These are phyloP conservation scores for Echinochloa phyllopogon DNA, from an alignment of 176 grass and related monocot species.

Conservation along the genomic window DNA sequence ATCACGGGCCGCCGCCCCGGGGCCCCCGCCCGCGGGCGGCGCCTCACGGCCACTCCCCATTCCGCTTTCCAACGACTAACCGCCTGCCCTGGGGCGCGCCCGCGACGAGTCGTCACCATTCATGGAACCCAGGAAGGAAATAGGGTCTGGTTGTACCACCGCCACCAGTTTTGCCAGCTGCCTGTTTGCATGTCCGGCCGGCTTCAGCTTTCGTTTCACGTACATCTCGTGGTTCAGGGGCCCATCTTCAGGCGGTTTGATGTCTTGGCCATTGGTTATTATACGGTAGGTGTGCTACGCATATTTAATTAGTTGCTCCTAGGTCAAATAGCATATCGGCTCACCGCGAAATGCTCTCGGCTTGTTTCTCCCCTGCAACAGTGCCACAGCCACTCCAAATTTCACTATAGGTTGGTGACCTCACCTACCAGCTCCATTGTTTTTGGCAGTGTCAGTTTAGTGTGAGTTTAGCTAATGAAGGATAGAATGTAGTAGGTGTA, in stretches of 20 bases:
- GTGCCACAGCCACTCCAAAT: neutral
- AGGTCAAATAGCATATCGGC: neutral
- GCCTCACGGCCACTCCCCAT: slow-evolving; percentile 12
- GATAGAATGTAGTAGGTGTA: too few relatives aligned
- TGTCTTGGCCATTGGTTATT: neutral
- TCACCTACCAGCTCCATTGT: too few relatives aligned
- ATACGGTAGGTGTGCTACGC: neutral
- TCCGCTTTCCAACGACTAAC: neutral
- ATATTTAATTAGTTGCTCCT: neutral
- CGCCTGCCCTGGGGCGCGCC: neutral
- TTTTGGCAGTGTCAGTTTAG: too few relatives aligned
- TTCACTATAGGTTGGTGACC: neutral
- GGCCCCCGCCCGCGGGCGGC: neutral
- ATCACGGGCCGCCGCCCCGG: slow-evolving; percentile 8
- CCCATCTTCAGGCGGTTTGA: neutral
- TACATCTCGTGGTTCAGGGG: neutral
- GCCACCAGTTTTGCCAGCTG: neutral
- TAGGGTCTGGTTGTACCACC: too few relatives aligned
- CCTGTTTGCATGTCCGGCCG: neutral
- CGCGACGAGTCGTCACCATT: too few relatives aligned
- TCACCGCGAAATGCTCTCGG: neutral
- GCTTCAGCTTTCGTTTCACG: neutral
- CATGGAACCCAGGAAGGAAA: too few relatives aligned
- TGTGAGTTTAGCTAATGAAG: too few relatives aligned
- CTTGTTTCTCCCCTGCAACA: neutral